Base-by-base conservation (phyloP, 441 rosid genomes). In the Syzygium syzygioides region DNA sequence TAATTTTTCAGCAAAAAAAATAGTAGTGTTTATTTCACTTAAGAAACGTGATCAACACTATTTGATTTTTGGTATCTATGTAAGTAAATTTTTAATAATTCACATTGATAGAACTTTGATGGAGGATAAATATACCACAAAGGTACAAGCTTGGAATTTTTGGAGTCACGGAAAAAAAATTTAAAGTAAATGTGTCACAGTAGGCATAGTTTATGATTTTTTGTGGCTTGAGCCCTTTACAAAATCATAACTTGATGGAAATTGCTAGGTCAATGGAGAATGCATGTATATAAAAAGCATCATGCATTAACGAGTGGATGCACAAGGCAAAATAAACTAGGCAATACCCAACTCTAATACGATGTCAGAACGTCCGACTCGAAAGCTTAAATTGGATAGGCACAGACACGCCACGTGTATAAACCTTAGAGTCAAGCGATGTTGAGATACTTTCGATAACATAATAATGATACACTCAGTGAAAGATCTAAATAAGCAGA, bases 251-350 rank as follows among this genome's bases (percentile, higher is more conserved):
- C 41, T 41, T 4, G n/a, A 23, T 41, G 52, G 9, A 5, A 45
- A 37, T 37, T 2, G 52, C 12, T 13, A 71, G 28, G 28, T 15
- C 17, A 13, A 71, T 7, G 4, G 80, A 71, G 28, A 71, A 71
- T 71, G n/a, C 83, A 71, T 11, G 52, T 37, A 25, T 25, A 12
- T 25, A 37, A 23, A 13, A 15, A 71, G 83, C 7, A 25, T 71
- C 4, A 3, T 3, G 2, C 6, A 45, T 25, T 37, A 20, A 37
- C 2, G 15, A 10, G 28, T 11, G 4, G 2, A 20, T 0, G 1
- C 15, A 37, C 0, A 48, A 48, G 0, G 7, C 7, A 1, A 71
- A 71, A 71, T 37, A 41, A 12, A 41, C 0, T 1, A 17, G 4
- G 28, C n/a, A 41, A 41, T 76, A 3, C 17, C 18, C 1, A 4